These are phyloP conservation scores for Sordariomycetes sp. DNA, from an alignment of 2,329 filamentous ascomycete species.

Conservation along the genomic window DNA sequence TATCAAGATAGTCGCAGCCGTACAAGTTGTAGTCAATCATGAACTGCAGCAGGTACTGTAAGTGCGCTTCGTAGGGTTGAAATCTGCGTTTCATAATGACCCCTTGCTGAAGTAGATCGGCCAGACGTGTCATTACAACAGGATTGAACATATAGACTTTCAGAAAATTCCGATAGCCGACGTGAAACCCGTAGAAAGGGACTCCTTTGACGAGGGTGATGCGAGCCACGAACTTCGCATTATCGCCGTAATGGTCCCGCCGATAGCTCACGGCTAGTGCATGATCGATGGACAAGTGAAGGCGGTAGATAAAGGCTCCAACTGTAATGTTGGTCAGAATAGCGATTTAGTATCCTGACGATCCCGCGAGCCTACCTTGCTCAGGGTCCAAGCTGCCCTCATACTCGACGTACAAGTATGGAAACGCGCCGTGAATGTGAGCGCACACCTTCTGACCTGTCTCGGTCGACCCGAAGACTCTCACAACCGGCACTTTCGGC, in stretches of 20 bases:
- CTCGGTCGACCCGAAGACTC: slow-evolving; percentile 87
- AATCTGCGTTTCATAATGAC: slow-evolving; percentile 75
- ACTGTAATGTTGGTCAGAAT: slow-evolving; percentile 36
- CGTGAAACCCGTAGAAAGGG: slow-evolving; percentile 92
- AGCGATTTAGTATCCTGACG: slow-evolving; percentile 6
- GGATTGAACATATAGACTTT: slow-evolving; percentile 95
- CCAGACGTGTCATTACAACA: slow-evolving; percentile 72
- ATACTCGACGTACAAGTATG: slow-evolving; percentile 91
- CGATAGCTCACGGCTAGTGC: slow-evolving; percentile 81
- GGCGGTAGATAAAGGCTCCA: slow-evolving; percentile 61
- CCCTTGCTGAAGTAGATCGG: slow-evolving; percentile 81
- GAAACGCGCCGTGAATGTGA: slow-evolving; percentile 91
- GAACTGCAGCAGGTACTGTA: slow-evolving; percentile 90
- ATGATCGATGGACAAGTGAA: slow-evolving; percentile 85
- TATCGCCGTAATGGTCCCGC: slow-evolving; percentile 60
- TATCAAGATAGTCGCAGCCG: slow-evolving; percentile 81
- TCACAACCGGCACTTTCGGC: slow-evolving; percentile 74
- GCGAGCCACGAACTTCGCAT: slow-evolving; percentile 69
- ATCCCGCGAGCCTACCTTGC: slow-evolving; percentile 41
- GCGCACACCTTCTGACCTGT: slow-evolving; percentile 94
- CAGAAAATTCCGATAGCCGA: slow-evolving; percentile 83
- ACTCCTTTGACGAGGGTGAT: slow-evolving; percentile 88
- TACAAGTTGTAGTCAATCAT: slow-evolving; percentile 98
- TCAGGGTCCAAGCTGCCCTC: slow-evolving; percentile 56
- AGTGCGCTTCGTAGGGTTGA: slow-evolving; percentile 88